Base-by-base conservation (phyloP, 768 basidiomycete species). In the Phaeotremella skinneri region DNA sequence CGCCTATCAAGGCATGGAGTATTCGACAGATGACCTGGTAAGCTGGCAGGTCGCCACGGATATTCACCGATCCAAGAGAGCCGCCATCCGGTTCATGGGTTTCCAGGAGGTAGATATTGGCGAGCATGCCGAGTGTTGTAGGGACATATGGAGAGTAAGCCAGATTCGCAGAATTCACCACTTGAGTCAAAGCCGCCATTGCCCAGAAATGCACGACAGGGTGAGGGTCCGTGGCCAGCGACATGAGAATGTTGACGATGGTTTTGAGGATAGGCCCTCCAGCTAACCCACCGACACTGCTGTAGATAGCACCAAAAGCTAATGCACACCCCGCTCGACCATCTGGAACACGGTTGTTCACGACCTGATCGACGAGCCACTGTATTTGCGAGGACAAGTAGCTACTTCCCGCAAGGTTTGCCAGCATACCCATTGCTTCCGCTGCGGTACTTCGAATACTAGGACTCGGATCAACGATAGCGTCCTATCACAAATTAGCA, bases 201-300 rank as follows among this genome's bases (percentile, higher is more conserved):
- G 94, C 87, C 86, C 89, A 93, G 71, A 88, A 96, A 76, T 98
- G 94, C 4, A 97, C 96, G 30, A 91, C 83, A 0, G 96, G 94
- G 74, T 98, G 96, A 0, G 94, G 92, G 75, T 99, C 96, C 61
- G 89, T 92, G 76, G 88, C 86, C 20, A 99, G 83, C 0, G 93
- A 94, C 85, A 94, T 90, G 34, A 97, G 81, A 45, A 98, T 86
- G 71, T 96, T 92, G 61, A 94, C 89, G 0, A 93, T 91, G 0
- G 93, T 96, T 77, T 97, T 98, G 59, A 98, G 82, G 16, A 97
- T 82, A 0, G 96, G 90, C 0, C 91, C 91, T 5, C 92, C 94
- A 11, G 90, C 90, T n/a, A 98, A 82, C 39, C 91, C 89, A 6
- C 96, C 96, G 49, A 97, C 91, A 68, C 90, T 84, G 43, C 83